A percentile compares a stretch with the other conserved stretches of the same genome.
These are phyloP conservation scores for Cinchona pubescens DNA, from an alignment of 257 asterid species.

Conservation along the genomic window DNA sequence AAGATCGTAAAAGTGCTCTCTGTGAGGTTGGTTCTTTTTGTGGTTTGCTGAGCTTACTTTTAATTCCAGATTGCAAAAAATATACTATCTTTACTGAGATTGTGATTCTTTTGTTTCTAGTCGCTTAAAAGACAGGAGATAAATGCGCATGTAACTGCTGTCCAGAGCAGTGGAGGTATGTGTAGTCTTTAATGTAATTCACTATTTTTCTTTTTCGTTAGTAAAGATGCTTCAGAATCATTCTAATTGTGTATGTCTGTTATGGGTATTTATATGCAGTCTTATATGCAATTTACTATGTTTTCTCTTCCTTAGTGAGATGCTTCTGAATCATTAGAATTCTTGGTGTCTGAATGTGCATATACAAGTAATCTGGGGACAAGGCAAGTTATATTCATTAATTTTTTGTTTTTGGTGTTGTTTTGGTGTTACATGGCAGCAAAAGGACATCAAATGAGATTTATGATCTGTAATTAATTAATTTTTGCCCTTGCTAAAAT, in stretches of 20 bases:
- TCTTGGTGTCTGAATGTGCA: too few relatives aligned
- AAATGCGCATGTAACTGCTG: slow-evolving; percentile 64
- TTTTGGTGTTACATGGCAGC: not conserved
- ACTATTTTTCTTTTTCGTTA: not conserved
- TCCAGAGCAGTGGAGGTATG: slow-evolving; percentile 87
- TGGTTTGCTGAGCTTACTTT: slow-evolving; percentile 12
- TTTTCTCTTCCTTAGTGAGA: not conserved
- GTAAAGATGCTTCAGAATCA: not conserved
- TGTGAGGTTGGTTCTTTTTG: slow-evolving; percentile 56
- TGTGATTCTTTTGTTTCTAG: slow-evolving; percentile 46
- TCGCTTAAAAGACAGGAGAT: slow-evolving; percentile 84
- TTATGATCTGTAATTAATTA: not conserved
- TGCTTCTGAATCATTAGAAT: not conserved
- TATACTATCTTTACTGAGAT: slow-evolving; percentile 27
- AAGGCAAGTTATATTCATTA: not conserved
- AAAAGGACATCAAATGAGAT: not conserved
- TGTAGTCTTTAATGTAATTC: slow-evolving; percentile 14
- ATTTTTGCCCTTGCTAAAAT: not conserved
- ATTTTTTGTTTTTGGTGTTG: not conserved
- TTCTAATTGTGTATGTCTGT: not conserved
- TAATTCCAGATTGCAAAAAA: slow-evolving; percentile 6
- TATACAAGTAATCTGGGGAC: not conserved
- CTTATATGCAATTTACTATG: slow-evolving; percentile 14
- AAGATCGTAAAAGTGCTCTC: slow-evolving; percentile 89
- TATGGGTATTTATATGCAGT: slow-evolving; percentile 24